Conservation (phyloP, 805 yeast species). For the Ogataea dorogensis region DNA sequence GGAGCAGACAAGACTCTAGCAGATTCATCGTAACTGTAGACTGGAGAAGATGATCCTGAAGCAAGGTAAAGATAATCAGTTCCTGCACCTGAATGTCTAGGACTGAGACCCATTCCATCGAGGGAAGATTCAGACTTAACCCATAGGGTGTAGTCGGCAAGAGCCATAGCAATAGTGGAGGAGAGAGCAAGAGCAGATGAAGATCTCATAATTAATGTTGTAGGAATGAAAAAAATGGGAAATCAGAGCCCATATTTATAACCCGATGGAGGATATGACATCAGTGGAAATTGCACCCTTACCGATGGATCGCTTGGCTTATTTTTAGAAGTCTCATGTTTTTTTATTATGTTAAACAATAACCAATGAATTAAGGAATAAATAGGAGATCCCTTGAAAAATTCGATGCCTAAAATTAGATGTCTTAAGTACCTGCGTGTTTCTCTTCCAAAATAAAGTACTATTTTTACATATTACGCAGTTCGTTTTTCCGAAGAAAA, state of each 20-base stretch:
- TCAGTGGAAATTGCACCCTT: slow-evolving; percentile 2
- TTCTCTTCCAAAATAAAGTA: no score
- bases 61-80: slow-evolving; percentile 38
- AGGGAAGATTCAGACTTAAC: slow-evolving; percentile 30
- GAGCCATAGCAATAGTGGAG: slow-evolving; percentile 14
- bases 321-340: slow-evolving; percentile 12
- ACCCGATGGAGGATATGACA: no score
- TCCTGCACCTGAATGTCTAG: slow-evolving; percentile 46
- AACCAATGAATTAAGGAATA: no score
- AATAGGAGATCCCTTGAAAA: no score
- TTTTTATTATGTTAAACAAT: no score
- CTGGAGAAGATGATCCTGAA: slow-evolving; percentile 13
- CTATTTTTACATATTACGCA: no score
- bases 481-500: slow-evolving; percentile 8
- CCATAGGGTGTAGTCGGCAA: slow-evolving; percentile 24
- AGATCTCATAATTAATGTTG: slow-evolving; percentile 14
- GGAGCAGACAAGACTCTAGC: slow-evolving; percentile 1
- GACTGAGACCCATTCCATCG: slow-evolving; percentile 31
- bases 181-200: slow-evolving; percentile 17
- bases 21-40: slow-evolving; percentile 24
- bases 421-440: no score
- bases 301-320: not conserved
- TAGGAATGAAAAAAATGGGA: not conserved
- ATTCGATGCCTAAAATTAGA: no score
- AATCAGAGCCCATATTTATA: slow-evolving; percentile 5